Conservation (phyloP, 2,329 filamentous ascomycete species). For the Xylogone sp. region DNA sequence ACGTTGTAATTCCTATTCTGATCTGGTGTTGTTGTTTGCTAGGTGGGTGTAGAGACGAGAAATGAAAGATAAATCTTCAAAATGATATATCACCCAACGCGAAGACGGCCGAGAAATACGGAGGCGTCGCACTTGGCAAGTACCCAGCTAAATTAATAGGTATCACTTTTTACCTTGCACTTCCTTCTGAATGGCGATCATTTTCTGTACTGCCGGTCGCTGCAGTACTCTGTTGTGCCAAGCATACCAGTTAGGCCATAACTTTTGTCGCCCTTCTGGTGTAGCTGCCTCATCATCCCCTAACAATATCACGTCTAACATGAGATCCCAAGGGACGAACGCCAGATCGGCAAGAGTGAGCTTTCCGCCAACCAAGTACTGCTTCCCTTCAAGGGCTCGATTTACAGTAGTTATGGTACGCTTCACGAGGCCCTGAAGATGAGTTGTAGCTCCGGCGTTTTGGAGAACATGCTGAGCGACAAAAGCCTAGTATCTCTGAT, state of each 20-base stretch:
- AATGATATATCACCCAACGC: too few relatives aligned
- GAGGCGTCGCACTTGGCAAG: too few relatives aligned
- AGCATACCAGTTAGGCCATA: constrained; percentile 1
- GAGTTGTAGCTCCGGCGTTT: background rate
- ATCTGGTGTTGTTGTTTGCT: too few relatives aligned
- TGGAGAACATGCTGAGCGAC: too few relatives aligned
- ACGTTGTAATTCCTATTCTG: too few relatives aligned
- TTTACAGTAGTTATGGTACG: background rate
- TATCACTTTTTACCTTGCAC: background rate
- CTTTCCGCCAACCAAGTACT: background rate
- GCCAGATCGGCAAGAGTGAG: background rate
- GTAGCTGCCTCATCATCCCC: background rate
- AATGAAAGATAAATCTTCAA: too few relatives aligned
- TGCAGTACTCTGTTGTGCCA: constrained; percentile 14
- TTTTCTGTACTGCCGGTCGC: constrained; percentile 13
- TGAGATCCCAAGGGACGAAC: background rate
- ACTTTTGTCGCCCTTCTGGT: background rate
- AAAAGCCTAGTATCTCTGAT: too few relatives aligned
- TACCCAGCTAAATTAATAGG: too few relatives aligned
- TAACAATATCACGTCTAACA: background rate
- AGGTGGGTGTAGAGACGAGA: too few relatives aligned
- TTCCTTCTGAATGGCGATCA: background rate
- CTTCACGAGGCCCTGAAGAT: background rate
- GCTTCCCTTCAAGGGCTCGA: background rate
- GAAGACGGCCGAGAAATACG: too few relatives aligned